Evolutionary conservation across 2,329 filamentous ascomycete genomes (phyloP).

Genomic region (Colletotrichum brevisporum): DNA sequence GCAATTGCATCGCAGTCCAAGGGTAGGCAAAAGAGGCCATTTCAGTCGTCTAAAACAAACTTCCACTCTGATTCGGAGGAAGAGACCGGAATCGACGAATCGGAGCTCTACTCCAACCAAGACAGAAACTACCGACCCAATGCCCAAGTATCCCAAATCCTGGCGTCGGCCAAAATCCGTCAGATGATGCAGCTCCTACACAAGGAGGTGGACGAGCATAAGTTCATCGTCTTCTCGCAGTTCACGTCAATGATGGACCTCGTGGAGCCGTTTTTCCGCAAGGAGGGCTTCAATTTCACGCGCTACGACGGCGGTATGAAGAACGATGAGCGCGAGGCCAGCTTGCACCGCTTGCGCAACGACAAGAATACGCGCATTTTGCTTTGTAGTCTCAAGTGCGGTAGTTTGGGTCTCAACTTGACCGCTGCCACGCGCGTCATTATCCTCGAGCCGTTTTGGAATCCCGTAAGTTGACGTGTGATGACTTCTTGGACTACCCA

Average conservation of each 20-base stretch:
- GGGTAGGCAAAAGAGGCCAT: slow-evolving; percentile 45
- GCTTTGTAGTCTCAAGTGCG: slow-evolving; percentile 94
- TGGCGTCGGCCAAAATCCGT: slow-evolving; percentile 91
- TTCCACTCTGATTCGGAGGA: slow-evolving; percentile 53
- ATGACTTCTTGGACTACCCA: not conserved
- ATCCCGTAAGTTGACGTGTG: slow-evolving; percentile 74
- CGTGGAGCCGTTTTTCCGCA: slow-evolving; percentile 89
- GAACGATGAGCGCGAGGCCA: slow-evolving; percentile 92
- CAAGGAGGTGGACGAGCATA: slow-evolving; percentile 84
- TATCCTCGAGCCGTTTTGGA: slow-evolving; percentile 98
- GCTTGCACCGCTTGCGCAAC: slow-evolving; percentile 81
- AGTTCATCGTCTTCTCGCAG: slow-evolving; percentile 98
- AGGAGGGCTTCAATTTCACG: slow-evolving; percentile 81
- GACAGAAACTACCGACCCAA: slow-evolving; percentile 49
- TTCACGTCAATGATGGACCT: slow-evolving; percentile 99
- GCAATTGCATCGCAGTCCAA: slow-evolving; percentile 52
- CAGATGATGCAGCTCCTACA: slow-evolving; percentile 86
- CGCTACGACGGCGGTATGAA: slow-evolving; percentile 97
- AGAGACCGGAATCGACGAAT: slow-evolving; percentile 55
- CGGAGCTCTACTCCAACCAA: slow-evolving; percentile 58
- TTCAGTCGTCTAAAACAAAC: slow-evolving; percentile 14
- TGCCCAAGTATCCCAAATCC: slow-evolving; percentile 64
- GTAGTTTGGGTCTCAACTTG: slow-evolving; percentile 91
- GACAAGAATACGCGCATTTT: slow-evolving; percentile 84
- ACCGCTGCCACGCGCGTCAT: slow-evolving; percentile 94